These are phyloP conservation scores for Striga hermonthica DNA, from an alignment of 305 asterid species.

Conservation along the genomic window DNA sequence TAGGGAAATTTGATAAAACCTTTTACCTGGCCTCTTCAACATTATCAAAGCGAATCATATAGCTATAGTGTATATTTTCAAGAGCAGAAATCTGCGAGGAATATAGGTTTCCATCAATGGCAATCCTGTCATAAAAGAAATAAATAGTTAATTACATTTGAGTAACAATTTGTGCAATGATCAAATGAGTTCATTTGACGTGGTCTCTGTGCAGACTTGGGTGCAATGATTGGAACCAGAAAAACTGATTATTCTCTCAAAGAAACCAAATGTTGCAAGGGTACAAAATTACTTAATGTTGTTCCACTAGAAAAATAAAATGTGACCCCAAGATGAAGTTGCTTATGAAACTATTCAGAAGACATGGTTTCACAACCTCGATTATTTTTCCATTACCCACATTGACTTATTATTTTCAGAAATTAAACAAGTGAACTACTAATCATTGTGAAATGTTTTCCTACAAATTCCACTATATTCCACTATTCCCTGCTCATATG, in stretches of 20 bases:
- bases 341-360: not conserved
- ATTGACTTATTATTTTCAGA: not conserved
- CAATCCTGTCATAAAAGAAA: conserved; percentile 54
- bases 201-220: not conserved
- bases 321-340: not conserved
- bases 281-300: not conserved
- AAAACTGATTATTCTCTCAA: not conserved
- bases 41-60: conserved; percentile 93
- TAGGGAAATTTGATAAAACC: not conserved
- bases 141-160: conserved; percentile 21
- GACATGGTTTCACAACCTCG: not conserved
- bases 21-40: conserved; percentile 80
- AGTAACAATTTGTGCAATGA: conserved; percentile 2
- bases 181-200: conserved; percentile 22
- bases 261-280: not conserved
- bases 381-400: not conserved
- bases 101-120: conserved; percentile 56
- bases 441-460: not conserved
- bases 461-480: not conserved
- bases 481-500: not conserved
- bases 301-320: not conserved
- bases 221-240: not conserved
- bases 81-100: conserved; percentile 78
- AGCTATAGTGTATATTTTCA: conserved; percentile 89
- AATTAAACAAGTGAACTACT: not conserved